Evolutionary conservation across 2,329 filamentous ascomycete species (phyloP).

Genomic region (Neofusicoccum parvum): DNA sequence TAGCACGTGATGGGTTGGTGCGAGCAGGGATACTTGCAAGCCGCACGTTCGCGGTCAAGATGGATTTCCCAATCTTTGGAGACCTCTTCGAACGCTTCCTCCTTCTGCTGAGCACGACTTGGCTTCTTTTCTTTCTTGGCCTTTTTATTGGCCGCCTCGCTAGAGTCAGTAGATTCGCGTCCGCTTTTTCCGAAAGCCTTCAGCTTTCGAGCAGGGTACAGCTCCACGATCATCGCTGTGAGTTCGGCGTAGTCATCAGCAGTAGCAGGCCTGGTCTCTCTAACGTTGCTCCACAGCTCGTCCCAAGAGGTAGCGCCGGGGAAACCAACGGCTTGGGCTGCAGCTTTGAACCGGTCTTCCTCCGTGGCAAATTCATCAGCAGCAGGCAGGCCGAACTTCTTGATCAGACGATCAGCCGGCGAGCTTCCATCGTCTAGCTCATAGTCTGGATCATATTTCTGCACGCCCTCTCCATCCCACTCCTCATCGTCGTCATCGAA

Average conservation of each 20-base stretch:
- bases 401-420: neutral
- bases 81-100: neutral
- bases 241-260: neutral
- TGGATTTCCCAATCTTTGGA: constrained; percentile 32
- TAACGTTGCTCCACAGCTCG: neutral
- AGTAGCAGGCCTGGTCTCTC: neutral
- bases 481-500: constrained; percentile 24
- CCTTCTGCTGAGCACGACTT: neutral
- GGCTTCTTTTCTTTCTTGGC: constrained; percentile 2
- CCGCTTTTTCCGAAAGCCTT: too few species aligned
- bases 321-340: neutral
- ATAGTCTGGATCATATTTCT: neutral
- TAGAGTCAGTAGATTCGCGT: neutral
- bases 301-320: neutral
- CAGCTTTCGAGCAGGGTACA: neutral
- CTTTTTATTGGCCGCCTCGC: neutral
- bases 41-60: constrained; percentile 39
- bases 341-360: neutral
- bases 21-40: constrained; percentile 28
- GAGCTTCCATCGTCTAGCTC: neutral
- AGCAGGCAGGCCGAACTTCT: neutral
- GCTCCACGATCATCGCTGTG: neutral
- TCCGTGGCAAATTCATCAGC: neutral
- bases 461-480: neutral
- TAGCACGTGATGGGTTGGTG: neutral